These are phyloP conservation scores for Tetrapisispora phaffii DNA, from an alignment of 805 yeast species.

Conservation along the genomic window DNA sequence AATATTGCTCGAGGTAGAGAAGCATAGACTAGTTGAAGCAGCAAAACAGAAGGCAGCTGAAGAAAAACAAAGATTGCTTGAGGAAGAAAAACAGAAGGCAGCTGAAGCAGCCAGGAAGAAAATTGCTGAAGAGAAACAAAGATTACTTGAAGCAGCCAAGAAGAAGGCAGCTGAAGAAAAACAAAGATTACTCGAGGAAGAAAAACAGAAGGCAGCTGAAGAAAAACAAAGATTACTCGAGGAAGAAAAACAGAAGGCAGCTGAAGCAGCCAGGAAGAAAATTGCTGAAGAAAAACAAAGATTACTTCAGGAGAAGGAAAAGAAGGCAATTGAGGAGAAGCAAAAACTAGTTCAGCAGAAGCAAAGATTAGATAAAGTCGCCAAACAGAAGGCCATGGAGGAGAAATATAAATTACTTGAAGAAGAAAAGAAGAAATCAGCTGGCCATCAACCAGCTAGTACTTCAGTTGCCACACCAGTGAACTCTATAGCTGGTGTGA, in stretches of 20 bases:
- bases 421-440: neutral
- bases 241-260: neutral
- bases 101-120: neutral
- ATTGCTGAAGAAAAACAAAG: neutral
- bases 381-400: neutral
- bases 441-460: neutral
- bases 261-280: neutral
- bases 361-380: neutral
- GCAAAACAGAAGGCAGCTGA: neutral
- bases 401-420: neutral
- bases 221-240: neutral
- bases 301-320: neutral
- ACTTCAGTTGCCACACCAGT: neutral
- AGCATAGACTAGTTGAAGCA: neutral
- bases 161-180: neutral
- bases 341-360: neutral
- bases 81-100: neutral
- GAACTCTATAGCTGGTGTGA: conserved; percentile 29
- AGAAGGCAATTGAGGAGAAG: neutral
- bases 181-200: neutral
- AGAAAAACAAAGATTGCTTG: neutral
- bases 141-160: neutral
- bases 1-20: neutral
- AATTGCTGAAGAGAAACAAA: neutral
- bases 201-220: neutral